These are phyloP conservation scores for Yamadazyma diddensiae DNA, from an alignment of 1,139 yeast genomes.

Conservation along the genomic window DNA sequence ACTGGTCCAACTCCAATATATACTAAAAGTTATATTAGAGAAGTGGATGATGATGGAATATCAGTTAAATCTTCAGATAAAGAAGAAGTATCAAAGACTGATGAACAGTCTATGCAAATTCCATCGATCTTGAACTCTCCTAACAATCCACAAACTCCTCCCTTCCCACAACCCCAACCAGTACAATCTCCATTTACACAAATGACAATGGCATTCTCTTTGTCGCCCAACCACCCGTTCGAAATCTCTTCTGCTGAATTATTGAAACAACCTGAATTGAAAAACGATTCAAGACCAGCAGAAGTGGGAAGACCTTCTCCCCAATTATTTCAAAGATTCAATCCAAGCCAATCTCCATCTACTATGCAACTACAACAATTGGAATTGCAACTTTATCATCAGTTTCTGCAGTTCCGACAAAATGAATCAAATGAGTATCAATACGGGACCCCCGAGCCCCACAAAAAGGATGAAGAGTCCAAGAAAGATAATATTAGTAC, in stretches of 20 bases:
- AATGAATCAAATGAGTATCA: slow-evolving; percentile 15
- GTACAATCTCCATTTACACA: slow-evolving; percentile 27
- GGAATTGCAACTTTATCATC: slow-evolving; percentile 16
- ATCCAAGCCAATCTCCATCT: slow-evolving; percentile 16
- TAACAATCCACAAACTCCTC: slow-evolving; percentile 4
- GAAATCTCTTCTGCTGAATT: no score
- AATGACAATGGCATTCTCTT: slow-evolving; percentile 25
- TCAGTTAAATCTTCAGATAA: slow-evolving; percentile 6
- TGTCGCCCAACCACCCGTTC: slow-evolving; percentile 13
- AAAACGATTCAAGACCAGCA: no score
- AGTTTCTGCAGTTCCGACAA: slow-evolving; percentile 17
- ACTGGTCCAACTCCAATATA: slow-evolving; percentile 11
- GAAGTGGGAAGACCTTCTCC: no score
- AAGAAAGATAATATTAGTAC: background rate
- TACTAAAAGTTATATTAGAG: slow-evolving; percentile 14
- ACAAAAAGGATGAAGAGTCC: background rate
- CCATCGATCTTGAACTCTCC: slow-evolving; percentile 13
- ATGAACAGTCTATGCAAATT: slow-evolving; percentile 1
- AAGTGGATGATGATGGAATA: slow-evolving; percentile 17
- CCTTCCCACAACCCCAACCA: no score
- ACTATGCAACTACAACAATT: slow-evolving; percentile 15
- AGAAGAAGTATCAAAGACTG: background rate
- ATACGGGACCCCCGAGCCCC: slow-evolving; percentile 12
- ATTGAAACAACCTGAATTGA: slow-evolving; percentile 4
- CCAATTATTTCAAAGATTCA: slow-evolving; percentile 15